Base-by-base conservation (phyloP, 768 basidiomycete genomes). In the Trametes coccinea region DNA sequence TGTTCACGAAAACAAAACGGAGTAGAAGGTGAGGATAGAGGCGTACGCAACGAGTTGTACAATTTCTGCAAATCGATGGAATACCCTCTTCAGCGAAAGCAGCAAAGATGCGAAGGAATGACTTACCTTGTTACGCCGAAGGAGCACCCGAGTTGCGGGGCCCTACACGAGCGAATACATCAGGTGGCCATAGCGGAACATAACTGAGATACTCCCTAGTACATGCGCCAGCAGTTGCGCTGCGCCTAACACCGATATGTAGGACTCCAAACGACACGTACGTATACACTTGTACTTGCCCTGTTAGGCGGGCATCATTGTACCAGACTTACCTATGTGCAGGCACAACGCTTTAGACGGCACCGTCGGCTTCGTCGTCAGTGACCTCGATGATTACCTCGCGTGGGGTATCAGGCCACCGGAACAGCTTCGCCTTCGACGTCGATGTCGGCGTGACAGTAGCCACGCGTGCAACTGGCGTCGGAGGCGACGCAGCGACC, bases 331-430 rank as follows among this genome's bases (percentile, higher is more conserved):
- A 37, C 34, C 34, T 37, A 37, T 11, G 11, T 22, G 34, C 34
- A 14, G 8, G 31, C 60, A 45, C 43, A 37, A 47, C 14, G 13
- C 9, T 33, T 27, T 8, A 41, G 9, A 11, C 40, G 31, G 13
- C 59, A 8, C 73, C 71, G 45, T 78, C 75, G 29, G 78, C 77
- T 62, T 81, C 79, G 54, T 82, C 81, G 64, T 82, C 82, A 68
- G 82, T 84, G 64, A 84, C 70, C 40, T 80, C 77, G 56, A 84
- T 69, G 58, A 84, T 74, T 44, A 77, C 75, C 22, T 78, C 76
- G 49, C 76, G 74, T 53, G 70, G 67, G 59, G 74, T 77, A 49
- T 76, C 78, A 17, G 82, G 83, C 84, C 84, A 85, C 40, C 73
- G 64, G 33, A 52, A 45, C 57, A 43, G 41, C 44, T 45, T 59